A percentile compares a stretch with the other conserved stretches of the same genome.
Evolutionary conservation across 2,329 filamentous ascomycete genomes (phyloP).

Genomic region (Diaporthe longicolla): DNA sequence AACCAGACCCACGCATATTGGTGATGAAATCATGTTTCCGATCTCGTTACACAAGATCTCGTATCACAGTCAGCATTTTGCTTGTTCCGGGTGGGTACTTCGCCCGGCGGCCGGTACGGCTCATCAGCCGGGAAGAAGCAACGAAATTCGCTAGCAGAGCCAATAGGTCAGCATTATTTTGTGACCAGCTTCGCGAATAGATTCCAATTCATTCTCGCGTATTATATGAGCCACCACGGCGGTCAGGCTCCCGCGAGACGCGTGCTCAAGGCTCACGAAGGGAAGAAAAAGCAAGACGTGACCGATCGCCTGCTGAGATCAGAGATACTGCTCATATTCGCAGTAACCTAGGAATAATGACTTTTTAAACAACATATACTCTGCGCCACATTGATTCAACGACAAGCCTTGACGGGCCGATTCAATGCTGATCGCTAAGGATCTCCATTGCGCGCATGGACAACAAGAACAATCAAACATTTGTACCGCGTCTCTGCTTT

Average conservation of each 20-base stretch:
- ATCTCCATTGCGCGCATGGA: background rate
- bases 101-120: background rate
- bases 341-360: no score
- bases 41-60: constrained; percentile 32
- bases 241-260: background rate
- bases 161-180: background rate
- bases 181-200: background rate
- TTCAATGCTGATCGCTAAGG: background rate
- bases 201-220: background rate
- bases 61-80: constrained; percentile 16
- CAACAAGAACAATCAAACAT: background rate
- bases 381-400: background rate
- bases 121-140: background rate
- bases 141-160: background rate
- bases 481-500: background rate
- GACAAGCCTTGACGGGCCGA: background rate
- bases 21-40: background rate
- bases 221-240: background rate
- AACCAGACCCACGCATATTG: background rate
- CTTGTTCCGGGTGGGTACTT: background rate
- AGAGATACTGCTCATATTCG: background rate
- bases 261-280: background rate
- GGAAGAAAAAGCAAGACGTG: background rate
- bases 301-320: background rate
- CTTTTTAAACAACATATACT: background rate